These are phyloP conservation scores for Dothideomycetes sp. DNA, from an alignment of 2,329 filamentous ascomycete genomes.

Conservation along the genomic window DNA sequence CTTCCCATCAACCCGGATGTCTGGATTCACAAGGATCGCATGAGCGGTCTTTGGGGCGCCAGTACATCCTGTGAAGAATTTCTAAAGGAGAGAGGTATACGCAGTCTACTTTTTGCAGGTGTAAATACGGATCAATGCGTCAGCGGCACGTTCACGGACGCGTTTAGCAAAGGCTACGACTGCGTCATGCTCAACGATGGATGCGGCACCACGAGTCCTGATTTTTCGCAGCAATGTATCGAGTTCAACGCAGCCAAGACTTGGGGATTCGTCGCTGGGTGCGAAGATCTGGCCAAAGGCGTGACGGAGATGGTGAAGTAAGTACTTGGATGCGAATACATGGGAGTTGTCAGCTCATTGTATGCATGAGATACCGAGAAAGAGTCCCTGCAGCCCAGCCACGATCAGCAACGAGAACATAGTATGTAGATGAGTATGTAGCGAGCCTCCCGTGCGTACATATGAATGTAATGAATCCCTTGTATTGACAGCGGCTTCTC, in stretches of 20 bases:
- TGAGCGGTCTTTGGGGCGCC: constrained; percentile 47
- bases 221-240: constrained; percentile 27
- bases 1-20: constrained; percentile 34
- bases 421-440: too few species aligned
- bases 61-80: constrained; percentile 36
- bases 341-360: too few species aligned
- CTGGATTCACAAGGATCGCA: constrained; percentile 48
- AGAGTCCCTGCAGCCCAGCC: too few species aligned
- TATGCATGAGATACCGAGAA: too few species aligned
- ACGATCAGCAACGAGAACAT: too few species aligned
- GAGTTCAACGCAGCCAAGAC: constrained; percentile 29
- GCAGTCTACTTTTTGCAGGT: constrained; percentile 47
- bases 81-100: constrained; percentile 33
- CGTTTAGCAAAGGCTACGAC: constrained; percentile 47
- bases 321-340: too few species aligned
- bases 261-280: constrained; percentile 26
- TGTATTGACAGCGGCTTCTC: too few species aligned
- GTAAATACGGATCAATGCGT: constrained; percentile 57
- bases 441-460: too few species aligned
- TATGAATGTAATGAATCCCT: too few species aligned
- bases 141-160: constrained; percentile 46
- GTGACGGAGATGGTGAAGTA: constrained; percentile 15
- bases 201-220: constrained; percentile 42
- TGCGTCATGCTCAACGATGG: constrained; percentile 48
- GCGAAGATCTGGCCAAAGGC: constrained; percentile 23